Evolutionary conservation across 2,329 filamentous ascomycete genomes (phyloP).

Genomic region (Ascochyta clinopodiicola): DNA sequence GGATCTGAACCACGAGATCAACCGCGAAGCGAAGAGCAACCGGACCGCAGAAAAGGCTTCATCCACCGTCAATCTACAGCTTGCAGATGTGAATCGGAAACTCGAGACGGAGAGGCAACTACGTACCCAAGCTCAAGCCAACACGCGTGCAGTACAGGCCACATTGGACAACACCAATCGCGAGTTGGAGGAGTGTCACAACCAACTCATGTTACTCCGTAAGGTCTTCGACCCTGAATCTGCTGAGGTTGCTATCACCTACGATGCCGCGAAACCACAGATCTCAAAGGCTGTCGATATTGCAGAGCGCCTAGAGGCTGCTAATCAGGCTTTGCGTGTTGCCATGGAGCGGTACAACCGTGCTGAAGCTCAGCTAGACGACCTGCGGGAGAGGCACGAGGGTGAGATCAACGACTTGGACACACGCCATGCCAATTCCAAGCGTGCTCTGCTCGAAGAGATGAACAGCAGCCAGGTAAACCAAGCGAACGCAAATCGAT

Average conservation of each 20-base stretch:
- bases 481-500: slow-evolving; percentile 57
- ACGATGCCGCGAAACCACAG: slow-evolving; percentile 74
- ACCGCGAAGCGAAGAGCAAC: slow-evolving; percentile 85
- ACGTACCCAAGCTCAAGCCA: slow-evolving; percentile 82
- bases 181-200: slow-evolving; percentile 80
- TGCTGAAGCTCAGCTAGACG: slow-evolving; percentile 81
- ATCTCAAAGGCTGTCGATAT: slow-evolving; percentile 73
- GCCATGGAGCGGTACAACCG: slow-evolving; percentile 81
- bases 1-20: slow-evolving; percentile 90
- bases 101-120: slow-evolving; percentile 90
- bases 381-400: slow-evolving; percentile 75
- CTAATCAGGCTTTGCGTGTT: slow-evolving; percentile 86
- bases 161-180: slow-evolving; percentile 80
- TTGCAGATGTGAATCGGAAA: slow-evolving; percentile 87
- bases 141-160: slow-evolving; percentile 79
- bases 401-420: slow-evolving; percentile 74
- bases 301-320: slow-evolving; percentile 82
- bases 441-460: slow-evolving; percentile 82
- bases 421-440: slow-evolving; percentile 65
- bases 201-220: slow-evolving; percentile 80
- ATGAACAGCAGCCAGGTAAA: slow-evolving; percentile 84
- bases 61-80: slow-evolving; percentile 78
- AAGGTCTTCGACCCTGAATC: slow-evolving; percentile 84
- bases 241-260: slow-evolving; percentile 67
- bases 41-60: slow-evolving; percentile 89